Conservation (phyloP, 2,329 filamentous ascomycete species). For the Aspergillus aculeatinus region DNA sequence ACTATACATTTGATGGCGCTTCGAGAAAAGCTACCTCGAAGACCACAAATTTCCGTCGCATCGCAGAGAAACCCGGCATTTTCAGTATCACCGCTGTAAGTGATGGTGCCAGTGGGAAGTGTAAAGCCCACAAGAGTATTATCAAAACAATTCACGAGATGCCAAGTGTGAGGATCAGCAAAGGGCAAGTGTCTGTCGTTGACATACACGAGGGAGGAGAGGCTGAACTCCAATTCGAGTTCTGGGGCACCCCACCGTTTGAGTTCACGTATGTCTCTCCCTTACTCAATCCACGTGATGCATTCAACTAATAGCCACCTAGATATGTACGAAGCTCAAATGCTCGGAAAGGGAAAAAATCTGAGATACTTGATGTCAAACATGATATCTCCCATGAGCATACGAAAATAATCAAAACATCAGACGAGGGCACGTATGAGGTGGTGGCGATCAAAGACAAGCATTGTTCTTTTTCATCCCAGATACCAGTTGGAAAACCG, state of each 20-base stretch:
- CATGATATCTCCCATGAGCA: conserved; percentile 82
- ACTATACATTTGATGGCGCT: conserved; percentile 81
- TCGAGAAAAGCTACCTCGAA: conserved; percentile 69
- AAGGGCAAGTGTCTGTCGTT: conserved; percentile 74
- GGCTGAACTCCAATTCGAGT: conserved; percentile 90
- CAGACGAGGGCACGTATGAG: conserved; percentile 95
- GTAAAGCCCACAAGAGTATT: conserved; percentile 75
- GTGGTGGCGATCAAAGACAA: conserved; percentile 94
- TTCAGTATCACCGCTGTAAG: conserved; percentile 85
- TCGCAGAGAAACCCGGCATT: conserved; percentile 85
- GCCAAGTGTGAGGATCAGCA: conserved; percentile 85
- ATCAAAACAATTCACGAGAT: conserved; percentile 85
- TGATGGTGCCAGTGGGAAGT: conserved; percentile 80
- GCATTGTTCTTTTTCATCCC: conserved; percentile 83
- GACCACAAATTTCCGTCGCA: conserved; percentile 83
- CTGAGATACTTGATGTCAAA: conserved; percentile 81
- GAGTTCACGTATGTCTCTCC: conserved; percentile 70
- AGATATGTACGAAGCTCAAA: conserved; percentile 87
- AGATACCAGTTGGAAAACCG: conserved; percentile 54
- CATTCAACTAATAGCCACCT: conserved; percentile 17
- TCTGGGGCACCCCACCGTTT: conserved; percentile 92
- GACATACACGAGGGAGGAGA: conserved; percentile 97
- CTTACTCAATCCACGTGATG: neutral
- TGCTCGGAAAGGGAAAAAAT: conserved; percentile 72
- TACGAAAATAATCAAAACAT: conserved; percentile 77